Base-by-base conservation (phyloP, 202 grass and related monocot genomes). In the Setaria italica region DNA sequence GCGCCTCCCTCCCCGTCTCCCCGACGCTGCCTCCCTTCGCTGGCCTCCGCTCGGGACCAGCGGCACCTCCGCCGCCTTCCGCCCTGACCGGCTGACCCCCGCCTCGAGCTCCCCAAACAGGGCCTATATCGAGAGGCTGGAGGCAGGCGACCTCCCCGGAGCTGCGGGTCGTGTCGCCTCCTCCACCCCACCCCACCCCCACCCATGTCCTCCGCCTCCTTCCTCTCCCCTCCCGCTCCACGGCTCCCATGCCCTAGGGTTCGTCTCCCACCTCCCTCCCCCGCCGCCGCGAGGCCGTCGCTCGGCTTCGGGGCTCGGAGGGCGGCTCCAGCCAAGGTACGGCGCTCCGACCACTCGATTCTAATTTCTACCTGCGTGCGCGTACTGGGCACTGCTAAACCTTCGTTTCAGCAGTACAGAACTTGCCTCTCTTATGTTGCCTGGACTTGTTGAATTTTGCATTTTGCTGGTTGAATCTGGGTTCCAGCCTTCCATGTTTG, bases 171-270 rank as follows among this genome's bases (percentile, higher is more conserved):
- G 51, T 71, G 53, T 53, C 67, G 39, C 46, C 56, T 88, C 62
- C 21, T 76, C 54, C 54, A 2, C 32, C 29, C 60, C 68, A 32
- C 68, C 19, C 48, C 14, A 25, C 25, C 25, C 25, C 25, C 25
- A 48, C 12, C 76, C 69, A 90, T 90, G 85, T 87, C 85, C 62
- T 62, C 74, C 29, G 48, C 89, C 80, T 84, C 81, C 70, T 90
- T 63, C 76, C 76, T 90, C 65, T 81, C 47, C 45, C 85, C 53
- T 80, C 62, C 69, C 19, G 7, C 69, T 69, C 80, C 13, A 33
- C 35, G 80, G 34, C 62, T 84, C 53, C 62, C 65, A 3, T 48
- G 65, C 30, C 19, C 65, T 43, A 57, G 74, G 84, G 13, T 15
- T 35, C n/a, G 68, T 34, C 51, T 84, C 10, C 80, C 67, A 6